phyloP scores from a whole-genome alignment of 257 asterid genomes.

The Rauvolfia tetraphylla region DNA sequence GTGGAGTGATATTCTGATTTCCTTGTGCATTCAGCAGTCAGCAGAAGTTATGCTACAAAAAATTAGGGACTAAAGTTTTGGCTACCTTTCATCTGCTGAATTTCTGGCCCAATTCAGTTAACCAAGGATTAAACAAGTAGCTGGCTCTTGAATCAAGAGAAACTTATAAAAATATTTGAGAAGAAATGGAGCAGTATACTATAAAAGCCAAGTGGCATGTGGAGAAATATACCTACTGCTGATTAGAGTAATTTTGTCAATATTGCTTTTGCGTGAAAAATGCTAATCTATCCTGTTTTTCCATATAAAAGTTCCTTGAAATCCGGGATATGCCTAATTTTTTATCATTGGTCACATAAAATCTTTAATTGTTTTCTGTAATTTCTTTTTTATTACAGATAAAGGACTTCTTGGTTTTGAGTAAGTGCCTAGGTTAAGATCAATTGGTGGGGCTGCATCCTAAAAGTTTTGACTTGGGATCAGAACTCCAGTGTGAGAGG shows the following conservation, averaged over 20 bases:
- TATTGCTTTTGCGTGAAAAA: neutral
- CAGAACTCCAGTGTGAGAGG: neutral
- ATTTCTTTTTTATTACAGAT: neutral
- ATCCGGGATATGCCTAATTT: neutral
- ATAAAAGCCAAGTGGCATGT: neutral
- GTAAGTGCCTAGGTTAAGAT: neutral
- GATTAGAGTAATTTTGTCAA: neutral
- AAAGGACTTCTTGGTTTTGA: neutral
- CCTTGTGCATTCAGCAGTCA: neutral
- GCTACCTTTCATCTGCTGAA: neutral
- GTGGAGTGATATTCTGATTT: neutral
- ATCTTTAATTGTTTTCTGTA: neutral
- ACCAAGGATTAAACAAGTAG: neutral
- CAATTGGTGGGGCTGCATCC: neutral
- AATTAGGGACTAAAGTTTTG: neutral
- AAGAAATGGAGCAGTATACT: neutral
- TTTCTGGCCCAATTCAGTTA: neutral
- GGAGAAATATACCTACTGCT: neutral
- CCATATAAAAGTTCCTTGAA: neutral
- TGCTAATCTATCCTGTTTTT: neutral
- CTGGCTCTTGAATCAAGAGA: neutral
- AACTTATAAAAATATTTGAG: neutral
- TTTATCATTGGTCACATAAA: neutral
- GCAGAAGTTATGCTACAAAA: neutral
- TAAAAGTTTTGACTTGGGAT: neutral